Evolutionary conservation across 176 grass and related monocot genomes (phyloP).

Genomic region (Aegilops sharonensis): DNA sequence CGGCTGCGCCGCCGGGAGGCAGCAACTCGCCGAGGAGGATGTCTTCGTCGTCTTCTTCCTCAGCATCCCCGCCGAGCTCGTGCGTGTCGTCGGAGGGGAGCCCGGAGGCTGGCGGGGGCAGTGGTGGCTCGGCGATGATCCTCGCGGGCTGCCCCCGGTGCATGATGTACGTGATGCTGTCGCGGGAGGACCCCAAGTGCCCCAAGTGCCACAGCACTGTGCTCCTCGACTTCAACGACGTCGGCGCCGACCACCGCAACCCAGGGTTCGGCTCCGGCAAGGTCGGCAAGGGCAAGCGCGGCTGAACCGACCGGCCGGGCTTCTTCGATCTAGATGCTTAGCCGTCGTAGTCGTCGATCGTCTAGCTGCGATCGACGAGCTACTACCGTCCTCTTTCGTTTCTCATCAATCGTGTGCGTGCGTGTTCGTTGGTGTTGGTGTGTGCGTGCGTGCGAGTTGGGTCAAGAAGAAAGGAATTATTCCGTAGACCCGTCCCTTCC

Average conservation of each 20-base stretch:
- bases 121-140: conserved; percentile 51
- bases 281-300: conserved; percentile 38
- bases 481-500: conserved; percentile 57
- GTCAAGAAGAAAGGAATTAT: conserved; percentile 50
- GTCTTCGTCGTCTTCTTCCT: conserved; percentile 52
- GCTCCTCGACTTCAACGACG: conserved; percentile 80
- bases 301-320: conserved; percentile 11
- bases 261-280: not conserved
- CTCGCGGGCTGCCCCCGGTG: conserved; percentile 88
- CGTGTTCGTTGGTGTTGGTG: not conserved
- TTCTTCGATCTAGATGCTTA: not conserved
- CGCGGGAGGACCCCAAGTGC: conserved; percentile 86
- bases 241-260: conserved; percentile 3
- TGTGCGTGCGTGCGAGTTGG: conserved; percentile 14
- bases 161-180: conserved; percentile 99
- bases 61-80: conserved; percentile 73
- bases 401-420: not conserved
- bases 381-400: not conserved
- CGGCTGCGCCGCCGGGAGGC: conserved; percentile 5
- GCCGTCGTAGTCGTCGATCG: not conserved
- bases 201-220: conserved; percentile 94
- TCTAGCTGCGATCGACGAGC: not conserved
- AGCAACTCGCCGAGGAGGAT: conserved; percentile 45
- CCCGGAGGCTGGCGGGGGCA: conserved; percentile 40
- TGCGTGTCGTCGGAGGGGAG: conserved; percentile 93